phyloP scores from a whole-genome alignment of 2,329 filamentous ascomycete genomes.

The Mycocentrospora acerina region DNA sequence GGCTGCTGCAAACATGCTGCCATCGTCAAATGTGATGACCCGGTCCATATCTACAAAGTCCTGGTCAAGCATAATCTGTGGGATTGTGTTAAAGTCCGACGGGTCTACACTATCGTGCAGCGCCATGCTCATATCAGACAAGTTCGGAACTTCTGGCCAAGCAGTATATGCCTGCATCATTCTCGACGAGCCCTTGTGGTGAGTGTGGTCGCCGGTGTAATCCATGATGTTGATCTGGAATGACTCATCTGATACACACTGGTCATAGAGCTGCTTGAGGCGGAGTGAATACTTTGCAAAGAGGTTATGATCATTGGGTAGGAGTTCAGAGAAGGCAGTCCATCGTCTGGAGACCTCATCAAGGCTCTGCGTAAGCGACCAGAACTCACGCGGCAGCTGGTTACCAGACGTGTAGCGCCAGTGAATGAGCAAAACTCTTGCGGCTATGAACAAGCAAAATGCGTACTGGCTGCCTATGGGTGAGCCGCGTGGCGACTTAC shows the following conservation, averaged over 20 bases:
- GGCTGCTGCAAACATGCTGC: slow-evolving; percentile 22
- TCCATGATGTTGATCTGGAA: slow-evolving; percentile 14
- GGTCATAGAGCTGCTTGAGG: slow-evolving; percentile 12
- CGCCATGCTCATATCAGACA: neutral
- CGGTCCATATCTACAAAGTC: slow-evolving; percentile 20
- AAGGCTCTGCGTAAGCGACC: slow-evolving; percentile 18
- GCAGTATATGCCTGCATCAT: neutral
- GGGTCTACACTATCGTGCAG: no score
- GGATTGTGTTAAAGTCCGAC: slow-evolving; percentile 10
- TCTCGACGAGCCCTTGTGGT: neutral
- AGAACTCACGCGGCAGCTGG: slow-evolving; percentile 14
- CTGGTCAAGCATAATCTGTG: slow-evolving; percentile 18
- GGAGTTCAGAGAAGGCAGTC: slow-evolving; percentile 1
- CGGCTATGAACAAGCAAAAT: slow-evolving; percentile 24
- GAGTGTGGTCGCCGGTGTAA: slow-evolving; percentile 13
- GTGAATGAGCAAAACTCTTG: slow-evolving; percentile 16
- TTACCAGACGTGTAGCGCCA: slow-evolving; percentile 13
- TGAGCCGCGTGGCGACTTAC: slow-evolving; percentile 11
- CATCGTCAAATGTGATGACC: slow-evolving; percentile 23
- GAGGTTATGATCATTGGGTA: slow-evolving; percentile 1
- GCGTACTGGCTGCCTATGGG: slow-evolving; percentile 16
- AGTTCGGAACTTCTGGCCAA: slow-evolving; percentile 1
- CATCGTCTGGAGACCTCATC: slow-evolving; percentile 19
- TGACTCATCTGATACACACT: slow-evolving; percentile 4
- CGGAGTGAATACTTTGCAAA: slow-evolving; percentile 11